Conservation (phyloP, 2,329 filamentous ascomycete species). For the Magnaporthales sp. region DNA sequence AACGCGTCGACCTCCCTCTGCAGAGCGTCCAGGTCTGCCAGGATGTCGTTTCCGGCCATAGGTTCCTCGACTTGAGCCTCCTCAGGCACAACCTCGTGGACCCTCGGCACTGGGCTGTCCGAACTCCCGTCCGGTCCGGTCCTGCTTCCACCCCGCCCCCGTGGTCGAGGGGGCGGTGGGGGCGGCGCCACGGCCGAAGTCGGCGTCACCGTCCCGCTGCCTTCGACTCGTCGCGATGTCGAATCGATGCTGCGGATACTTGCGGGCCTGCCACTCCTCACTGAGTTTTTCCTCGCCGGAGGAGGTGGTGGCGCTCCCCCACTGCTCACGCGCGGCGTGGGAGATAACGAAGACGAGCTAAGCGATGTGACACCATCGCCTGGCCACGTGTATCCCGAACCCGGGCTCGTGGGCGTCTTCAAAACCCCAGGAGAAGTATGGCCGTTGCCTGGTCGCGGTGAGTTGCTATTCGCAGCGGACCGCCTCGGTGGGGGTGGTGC, state of each 20-base stretch:
- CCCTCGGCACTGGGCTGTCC: slow-evolving; percentile 9
- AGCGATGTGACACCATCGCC: too few relatives aligned
- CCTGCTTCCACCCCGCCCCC: slow-evolving; percentile 37
- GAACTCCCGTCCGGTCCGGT: slow-evolving; percentile 27
- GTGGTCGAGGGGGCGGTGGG: slow-evolving; percentile 40
- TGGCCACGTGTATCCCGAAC: neutral
- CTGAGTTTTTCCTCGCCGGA: slow-evolving; percentile 21
- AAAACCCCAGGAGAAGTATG: neutral
- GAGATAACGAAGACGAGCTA: too few relatives aligned
- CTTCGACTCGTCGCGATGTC: slow-evolving; percentile 13
- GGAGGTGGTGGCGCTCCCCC: slow-evolving; percentile 23
- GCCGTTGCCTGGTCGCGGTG: neutral
- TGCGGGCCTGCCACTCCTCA: slow-evolving; percentile 29
- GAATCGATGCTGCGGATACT: slow-evolving; percentile 33
- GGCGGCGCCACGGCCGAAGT: slow-evolving; percentile 15
- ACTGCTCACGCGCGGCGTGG: neutral
- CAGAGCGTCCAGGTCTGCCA: slow-evolving; percentile 63
- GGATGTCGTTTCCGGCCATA: slow-evolving; percentile 44
- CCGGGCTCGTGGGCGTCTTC: neutral
- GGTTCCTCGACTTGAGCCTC: slow-evolving; percentile 22
- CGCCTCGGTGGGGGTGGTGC: slow-evolving; percentile 30
- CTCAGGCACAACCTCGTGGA: slow-evolving; percentile 12
- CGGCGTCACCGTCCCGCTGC: neutral
- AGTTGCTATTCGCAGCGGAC: neutral
- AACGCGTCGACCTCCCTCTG: slow-evolving; percentile 69